Evolutionary conservation across 2,329 filamentous ascomycete species (phyloP).

Genomic region (Arthrobotrys conoides): DNA sequence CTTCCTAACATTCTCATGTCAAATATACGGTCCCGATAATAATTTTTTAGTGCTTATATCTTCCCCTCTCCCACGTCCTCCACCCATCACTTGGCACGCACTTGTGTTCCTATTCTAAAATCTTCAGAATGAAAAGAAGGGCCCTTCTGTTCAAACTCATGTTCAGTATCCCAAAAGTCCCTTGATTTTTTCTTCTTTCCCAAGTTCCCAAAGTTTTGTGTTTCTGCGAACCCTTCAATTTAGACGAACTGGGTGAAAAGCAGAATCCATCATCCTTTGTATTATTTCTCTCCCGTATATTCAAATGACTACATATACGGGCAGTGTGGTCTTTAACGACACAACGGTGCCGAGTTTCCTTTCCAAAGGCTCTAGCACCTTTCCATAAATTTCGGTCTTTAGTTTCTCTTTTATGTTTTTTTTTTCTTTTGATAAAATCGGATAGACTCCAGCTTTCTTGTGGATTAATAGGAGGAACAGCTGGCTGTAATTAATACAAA

Average conservation of each 20-base stretch:
- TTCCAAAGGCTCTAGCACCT: background rate
- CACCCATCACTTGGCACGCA: background rate
- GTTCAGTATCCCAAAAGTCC: conserved; percentile 23
- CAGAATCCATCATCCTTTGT: conserved; percentile 1
- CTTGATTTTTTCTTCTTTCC: background rate
- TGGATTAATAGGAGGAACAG: conserved; percentile 7
- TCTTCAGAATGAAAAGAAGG: conserved; percentile 22
- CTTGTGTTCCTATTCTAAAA: background rate
- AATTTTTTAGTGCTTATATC: conserved; percentile 30
- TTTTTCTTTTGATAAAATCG: background rate
- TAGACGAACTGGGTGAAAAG: conserved; percentile 28
- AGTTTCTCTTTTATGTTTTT: background rate
- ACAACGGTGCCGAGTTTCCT: background rate
- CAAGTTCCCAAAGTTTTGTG: background rate
- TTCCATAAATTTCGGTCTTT: background rate
- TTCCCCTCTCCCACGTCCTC: background rate
- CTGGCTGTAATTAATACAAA: conserved; percentile 30
- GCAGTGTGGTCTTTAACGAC: background rate
- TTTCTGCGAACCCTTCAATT: background rate
- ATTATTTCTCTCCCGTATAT: conserved; percentile 9
- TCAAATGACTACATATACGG: background rate
- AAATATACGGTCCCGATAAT: conserved; percentile 59
- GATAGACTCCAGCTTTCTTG: conserved; percentile 17
- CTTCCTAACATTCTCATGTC: conserved; percentile 40
- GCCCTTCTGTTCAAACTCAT: conserved; percentile 1